A percentile compares a stretch with the other conserved stretches of the same genome.
Evolutionary conservation across 371 early-diverging fungal species (phyloP).

Genomic region (Mortierella sp.): DNA sequence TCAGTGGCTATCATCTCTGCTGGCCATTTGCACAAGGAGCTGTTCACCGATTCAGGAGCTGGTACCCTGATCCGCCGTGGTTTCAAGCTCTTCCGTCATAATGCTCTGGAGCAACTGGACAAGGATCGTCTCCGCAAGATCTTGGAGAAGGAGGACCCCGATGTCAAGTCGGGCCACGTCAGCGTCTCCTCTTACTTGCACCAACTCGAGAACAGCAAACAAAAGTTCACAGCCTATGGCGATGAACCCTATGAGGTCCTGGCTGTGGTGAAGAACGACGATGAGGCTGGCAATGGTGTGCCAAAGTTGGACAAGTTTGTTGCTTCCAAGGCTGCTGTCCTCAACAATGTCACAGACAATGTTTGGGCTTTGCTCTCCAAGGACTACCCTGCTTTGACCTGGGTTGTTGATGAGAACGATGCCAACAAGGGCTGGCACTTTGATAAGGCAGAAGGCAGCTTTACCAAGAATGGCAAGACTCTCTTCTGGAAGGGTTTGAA

Average conservation of each 20-base stretch:
- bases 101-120: conserved; percentile 74
- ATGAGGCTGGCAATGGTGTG: conserved; percentile 57
- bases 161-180: conserved; percentile 69
- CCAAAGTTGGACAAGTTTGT: conserved; percentile 85
- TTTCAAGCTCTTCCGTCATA: conserved; percentile 82
- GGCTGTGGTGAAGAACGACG: conserved; percentile 74
- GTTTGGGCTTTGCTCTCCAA: conserved; percentile 83
- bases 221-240: conserved; percentile 73
- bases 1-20: conserved; percentile 97
- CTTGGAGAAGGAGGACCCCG: conserved; percentile 79
- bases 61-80: conserved; percentile 97
- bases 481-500: conserved; percentile 94
- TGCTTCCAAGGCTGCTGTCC: conserved; percentile 76
- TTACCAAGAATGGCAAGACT: conserved; percentile 72
- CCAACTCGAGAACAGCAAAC: conserved; percentile 63
- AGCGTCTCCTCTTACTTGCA: conserved; percentile 83
- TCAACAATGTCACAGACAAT: conserved; percentile 92
- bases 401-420: conserved; percentile 71
- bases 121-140: conserved; percentile 86
- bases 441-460: conserved; percentile 92
- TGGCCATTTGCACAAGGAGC: conserved; percentile 94
- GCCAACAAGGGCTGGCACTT: conserved; percentile 87
- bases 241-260: conserved; percentile 91
- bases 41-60: conserved; percentile 96
- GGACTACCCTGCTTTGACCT: conserved; percentile 77